These are phyloP conservation scores for Monilinia aucupariae DNA, from an alignment of 2,329 filamentous ascomycete genomes.

Conservation along the genomic window DNA sequence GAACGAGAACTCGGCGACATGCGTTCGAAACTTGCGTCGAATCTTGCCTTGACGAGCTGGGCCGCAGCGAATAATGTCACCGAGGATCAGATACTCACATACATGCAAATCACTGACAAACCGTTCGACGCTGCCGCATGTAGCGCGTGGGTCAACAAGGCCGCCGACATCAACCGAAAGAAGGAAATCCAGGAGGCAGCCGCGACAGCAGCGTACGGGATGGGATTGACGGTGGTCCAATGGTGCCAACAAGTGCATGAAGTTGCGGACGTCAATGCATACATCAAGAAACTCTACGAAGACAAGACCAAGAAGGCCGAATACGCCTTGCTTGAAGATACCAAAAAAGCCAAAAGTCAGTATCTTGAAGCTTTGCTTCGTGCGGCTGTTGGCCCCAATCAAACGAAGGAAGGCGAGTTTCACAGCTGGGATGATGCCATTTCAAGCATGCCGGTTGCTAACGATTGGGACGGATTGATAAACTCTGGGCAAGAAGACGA, in stretches of 20 bases:
- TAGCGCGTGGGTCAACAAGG: neutral
- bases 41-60: neutral
- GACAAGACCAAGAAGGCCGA: neutral
- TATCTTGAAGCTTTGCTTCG: neutral
- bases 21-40: neutral
- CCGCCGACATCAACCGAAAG: neutral
- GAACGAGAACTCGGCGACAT: neutral
- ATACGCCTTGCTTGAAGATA: neutral
- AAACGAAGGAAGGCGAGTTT: neutral
- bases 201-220: neutral
- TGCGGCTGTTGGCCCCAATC: neutral
- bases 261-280: neutral
- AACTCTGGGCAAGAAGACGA: neutral
- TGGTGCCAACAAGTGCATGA: neutral
- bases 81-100: neutral
- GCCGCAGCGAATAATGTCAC: neutral
- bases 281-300: neutral
- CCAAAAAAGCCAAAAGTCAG: neutral
- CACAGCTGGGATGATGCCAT: neutral
- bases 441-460: neutral
- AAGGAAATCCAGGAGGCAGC: neutral
- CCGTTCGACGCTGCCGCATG: neutral
- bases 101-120: neutral
- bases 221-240: neutral
- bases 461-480: neutral